These are phyloP conservation scores for Suillus weaverae DNA, from an alignment of 768 basidiomycete species.

Conservation along the genomic window DNA sequence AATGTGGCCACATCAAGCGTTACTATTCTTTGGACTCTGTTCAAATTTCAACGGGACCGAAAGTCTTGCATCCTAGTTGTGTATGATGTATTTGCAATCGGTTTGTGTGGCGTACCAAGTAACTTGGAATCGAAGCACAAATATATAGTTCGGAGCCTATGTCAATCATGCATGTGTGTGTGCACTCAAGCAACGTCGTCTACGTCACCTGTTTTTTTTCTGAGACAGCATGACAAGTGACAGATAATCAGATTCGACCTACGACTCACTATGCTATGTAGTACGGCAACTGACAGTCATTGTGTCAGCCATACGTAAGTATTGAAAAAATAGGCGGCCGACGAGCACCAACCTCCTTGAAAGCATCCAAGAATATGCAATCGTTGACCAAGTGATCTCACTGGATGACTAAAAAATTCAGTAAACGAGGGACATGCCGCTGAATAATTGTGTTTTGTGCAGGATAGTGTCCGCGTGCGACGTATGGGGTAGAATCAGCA, in stretches of 20 bases:
- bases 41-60: too few relatives aligned
- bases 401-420: background rate
- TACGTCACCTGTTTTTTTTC: background rate
- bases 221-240: background rate
- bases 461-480: too few relatives aligned
- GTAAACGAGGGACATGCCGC: background rate
- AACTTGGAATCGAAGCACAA: background rate
- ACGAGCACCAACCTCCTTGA: background rate
- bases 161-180: background rate
- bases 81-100: conserved; percentile 21
- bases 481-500: too few relatives aligned
- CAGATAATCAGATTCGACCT: background rate
- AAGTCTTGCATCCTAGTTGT: background rate
- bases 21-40: background rate
- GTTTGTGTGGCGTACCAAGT: background rate
- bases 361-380: background rate
- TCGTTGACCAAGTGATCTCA: background rate
- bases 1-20: background rate
- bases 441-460: background rate
- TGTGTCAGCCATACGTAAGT: background rate
- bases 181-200: background rate
- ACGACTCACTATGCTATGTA: background rate
- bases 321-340: background rate
- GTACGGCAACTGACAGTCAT: background rate
- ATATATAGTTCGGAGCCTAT: background rate